Percentiles rank a stretch among this genome's conserved stretches.
Conservation (phyloP, 2,329 filamentous ascomycete genomes). For the Diaporthe citrichinensis region DNA sequence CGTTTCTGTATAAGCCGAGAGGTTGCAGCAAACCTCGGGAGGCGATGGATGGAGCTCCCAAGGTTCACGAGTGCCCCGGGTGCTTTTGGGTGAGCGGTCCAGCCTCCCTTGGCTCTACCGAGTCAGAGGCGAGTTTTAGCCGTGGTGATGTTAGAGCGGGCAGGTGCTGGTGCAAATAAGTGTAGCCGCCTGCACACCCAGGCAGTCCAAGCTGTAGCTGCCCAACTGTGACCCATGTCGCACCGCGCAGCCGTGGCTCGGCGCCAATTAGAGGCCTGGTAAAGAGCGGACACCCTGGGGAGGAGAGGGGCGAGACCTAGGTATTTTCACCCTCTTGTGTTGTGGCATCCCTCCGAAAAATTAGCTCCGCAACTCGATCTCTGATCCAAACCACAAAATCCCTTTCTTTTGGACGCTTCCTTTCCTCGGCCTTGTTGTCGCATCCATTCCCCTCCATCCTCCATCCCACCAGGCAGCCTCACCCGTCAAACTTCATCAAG, state of each 20-base stretch:
- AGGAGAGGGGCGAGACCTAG: constrained; percentile 10
- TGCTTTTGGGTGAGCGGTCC: not conserved
- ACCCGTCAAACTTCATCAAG: constrained; percentile 60
- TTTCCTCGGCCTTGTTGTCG: constrained; percentile 36
- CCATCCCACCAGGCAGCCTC: constrained; percentile 35
- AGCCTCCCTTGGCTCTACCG: not conserved
- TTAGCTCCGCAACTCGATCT: constrained; percentile 2
- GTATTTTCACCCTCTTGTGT: constrained; percentile 16
- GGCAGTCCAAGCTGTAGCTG: constrained; percentile 14
- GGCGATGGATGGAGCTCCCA: not conserved
- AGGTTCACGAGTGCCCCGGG: not conserved
- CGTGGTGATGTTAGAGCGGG: not conserved
- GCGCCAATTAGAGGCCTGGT: constrained; percentile 14
- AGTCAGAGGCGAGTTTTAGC: not conserved
- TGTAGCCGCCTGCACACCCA: not conserved
- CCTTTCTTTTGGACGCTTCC: constrained; percentile 36
- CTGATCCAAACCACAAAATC: not conserved
- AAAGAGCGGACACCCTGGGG: constrained; percentile 22
- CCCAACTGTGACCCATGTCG: constrained; percentile 24
- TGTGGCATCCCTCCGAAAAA: constrained; percentile 16
- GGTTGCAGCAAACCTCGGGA: constrained; percentile 2
- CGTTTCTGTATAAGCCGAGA: not conserved
- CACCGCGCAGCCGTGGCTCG: not conserved
- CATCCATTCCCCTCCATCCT: constrained; percentile 35
- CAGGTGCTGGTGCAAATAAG: not conserved